Evolutionary conservation across 176 grass and related monocot genomes (phyloP), one percentile per base, ranked within the genome.

Genomic region (Calamus simplicifolius): DNA sequence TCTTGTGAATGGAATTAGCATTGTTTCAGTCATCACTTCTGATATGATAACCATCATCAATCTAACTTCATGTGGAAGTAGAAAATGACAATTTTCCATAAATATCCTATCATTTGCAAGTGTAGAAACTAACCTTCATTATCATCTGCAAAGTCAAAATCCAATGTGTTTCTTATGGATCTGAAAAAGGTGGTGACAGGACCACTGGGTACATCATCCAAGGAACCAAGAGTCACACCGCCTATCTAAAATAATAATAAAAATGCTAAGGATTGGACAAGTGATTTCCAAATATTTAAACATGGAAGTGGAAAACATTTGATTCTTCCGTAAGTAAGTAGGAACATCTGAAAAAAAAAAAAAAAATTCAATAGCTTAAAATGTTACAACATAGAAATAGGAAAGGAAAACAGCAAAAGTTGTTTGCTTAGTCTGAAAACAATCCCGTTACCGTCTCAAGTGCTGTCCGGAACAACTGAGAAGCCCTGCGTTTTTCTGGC

Each of bases 91-190:
- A 7, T 43, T 2, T 43, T 12, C 31, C 6, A 43, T 7, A 43
- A 43, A 43, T 43, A 43, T 43, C 35, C 8, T 43, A 13, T 43
- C 35, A 43, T 10, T 43, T 43, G 35, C 35, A 43, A 2, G 35
- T 8, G 35, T 2, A 43, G 10, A 60, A 28, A 48, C 51, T 69
- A 51, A 97, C 93, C 93, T 82, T 97, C 87, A 2, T 74, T 72
- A 29, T 91, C 87, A 5, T 97, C 87, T 58, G 67, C 19, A 68
- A 91, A 91, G 64, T 97, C 93, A 80, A 97, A 88, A 82, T 91
- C 93, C 74, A 97, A 79, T 3, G 93, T 97, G 21, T 66, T 90
- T 64, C 93, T 88, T 55, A 91, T 75, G 0, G 87, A 91, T 76
- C 76, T 97, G 75, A 97, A 97, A 71, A 97, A 97, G 31, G 61